Base-by-base conservation (phyloP, 148 eudicot genomes). In the Silene latifolia region DNA sequence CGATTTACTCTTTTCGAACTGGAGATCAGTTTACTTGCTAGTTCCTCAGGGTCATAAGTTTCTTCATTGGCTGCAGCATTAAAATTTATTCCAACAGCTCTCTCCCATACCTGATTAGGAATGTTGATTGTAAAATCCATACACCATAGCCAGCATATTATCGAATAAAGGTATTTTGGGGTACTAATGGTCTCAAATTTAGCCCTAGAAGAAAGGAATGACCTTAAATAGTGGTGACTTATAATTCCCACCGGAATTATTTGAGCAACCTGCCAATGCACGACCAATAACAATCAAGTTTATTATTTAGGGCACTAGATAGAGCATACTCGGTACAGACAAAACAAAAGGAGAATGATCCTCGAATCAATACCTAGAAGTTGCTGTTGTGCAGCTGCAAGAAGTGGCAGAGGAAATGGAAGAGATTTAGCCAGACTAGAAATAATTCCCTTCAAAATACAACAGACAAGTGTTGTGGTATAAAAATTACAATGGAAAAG, bases 341-440 rank as follows among this genome's bases (percentile, higher is more conserved):
- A 59, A 63, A 24, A 32, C 68, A 12, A 71, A 62, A 25, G 25
- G 2, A 12, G 7, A 29, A 64, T 24, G 3, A 69, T 58, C 21
- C 65, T 53, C 23, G 35, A 69, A 76, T 63, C n/a, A 4, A 32
- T 87, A 92, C 99, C 99, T 77, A 93, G 88, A 81, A 96, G 93
- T 84, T 96, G 99, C 79, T 96, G 99, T 80, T 90, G 85, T 70
- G 99, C 92, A 83, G 88, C 97, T 53, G 90, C 89, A 74, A 92
- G 82, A 79, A 96, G 99, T 71, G 94, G 99, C 77, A 92, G 81
- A 65, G 99, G 99, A 87, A 96, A 96, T 76, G 84, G 82, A 80
- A 86, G 82, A 80, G 95, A 92, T 84, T 89, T 96, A 63, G 98
- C 97, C 85, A 84, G 78, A 71, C 85, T 88, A 78, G 93, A 76